Conservation (phyloP, 2,329 filamentous ascomycete species). For the Nannizziopsis arthrosporioides region DNA sequence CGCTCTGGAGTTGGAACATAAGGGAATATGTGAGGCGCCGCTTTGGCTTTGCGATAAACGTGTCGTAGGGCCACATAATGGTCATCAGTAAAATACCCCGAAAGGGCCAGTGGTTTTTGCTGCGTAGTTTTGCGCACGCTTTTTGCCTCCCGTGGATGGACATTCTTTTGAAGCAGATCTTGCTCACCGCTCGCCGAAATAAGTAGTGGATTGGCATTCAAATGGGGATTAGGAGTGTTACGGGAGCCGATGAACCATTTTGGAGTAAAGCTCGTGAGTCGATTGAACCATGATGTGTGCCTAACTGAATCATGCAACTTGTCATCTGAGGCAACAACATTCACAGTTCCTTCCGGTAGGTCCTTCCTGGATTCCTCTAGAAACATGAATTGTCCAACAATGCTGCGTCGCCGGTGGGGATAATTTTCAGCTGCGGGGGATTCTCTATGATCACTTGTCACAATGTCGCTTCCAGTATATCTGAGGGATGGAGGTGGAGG, state of each 20-base stretch:
- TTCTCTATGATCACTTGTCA: slow-evolving; percentile 1
- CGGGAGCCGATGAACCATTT: slow-evolving; percentile 12
- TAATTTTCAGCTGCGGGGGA: neutral
- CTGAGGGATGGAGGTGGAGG: slow-evolving; percentile 7
- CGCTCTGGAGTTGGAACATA: slow-evolving; percentile 28
- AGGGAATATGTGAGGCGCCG: slow-evolving; percentile 27
- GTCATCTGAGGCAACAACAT: neutral
- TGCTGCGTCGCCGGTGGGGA: neutral
- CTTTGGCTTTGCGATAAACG: slow-evolving; percentile 31
- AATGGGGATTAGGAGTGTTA: neutral
- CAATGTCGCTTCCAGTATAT: slow-evolving; percentile 6
- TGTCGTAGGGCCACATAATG: slow-evolving; percentile 31
- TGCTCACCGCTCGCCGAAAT: neutral
- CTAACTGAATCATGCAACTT: slow-evolving; percentile 5
- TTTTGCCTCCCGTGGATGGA: too few relatives aligned
- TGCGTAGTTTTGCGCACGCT: neutral
- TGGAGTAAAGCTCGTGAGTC: slow-evolving; percentile 16
- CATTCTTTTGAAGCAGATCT: neutral
- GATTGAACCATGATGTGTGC: slow-evolving; percentile 27
- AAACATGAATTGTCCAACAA: neutral
- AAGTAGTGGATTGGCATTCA: neutral
- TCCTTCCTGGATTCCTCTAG: neutral
- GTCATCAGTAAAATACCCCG: slow-evolving; percentile 33
- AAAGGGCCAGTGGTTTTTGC: slow-evolving; percentile 22
- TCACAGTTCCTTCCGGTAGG: neutral